A percentile compares a stretch with the other conserved stretches of the same genome.
These are phyloP conservation scores for Dendrobium chrysotoxum DNA, from an alignment of 106 monocot genomes.

Conservation along the genomic window DNA sequence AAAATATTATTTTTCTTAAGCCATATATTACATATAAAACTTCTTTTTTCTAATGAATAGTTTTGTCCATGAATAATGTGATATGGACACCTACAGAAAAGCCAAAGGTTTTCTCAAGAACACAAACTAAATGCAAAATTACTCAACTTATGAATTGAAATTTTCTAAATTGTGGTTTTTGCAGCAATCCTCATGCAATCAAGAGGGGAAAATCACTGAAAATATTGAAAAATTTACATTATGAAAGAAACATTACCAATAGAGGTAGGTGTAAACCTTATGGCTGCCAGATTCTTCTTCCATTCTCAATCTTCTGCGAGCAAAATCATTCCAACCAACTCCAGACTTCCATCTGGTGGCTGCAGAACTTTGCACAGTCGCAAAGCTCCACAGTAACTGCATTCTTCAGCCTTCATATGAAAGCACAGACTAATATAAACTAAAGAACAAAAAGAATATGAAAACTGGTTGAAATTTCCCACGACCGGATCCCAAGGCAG, in stretches of 20 bases:
- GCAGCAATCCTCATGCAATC: not conserved
- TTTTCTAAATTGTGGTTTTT: not conserved
- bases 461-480: not conserved
- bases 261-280: not conserved
- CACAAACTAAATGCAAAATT: not conserved
- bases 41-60: too few species aligned
- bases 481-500: not conserved
- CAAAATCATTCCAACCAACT: not conserved
- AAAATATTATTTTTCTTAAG: too few species aligned
- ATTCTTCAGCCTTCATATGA: not conserved
- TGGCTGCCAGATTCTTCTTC: not conserved
- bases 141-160: not conserved
- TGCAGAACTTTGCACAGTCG: not conserved
- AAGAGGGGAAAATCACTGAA: not conserved
- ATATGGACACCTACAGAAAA: too few species aligned
- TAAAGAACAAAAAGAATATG: not conserved
- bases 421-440: not conserved
- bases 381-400: not conserved
- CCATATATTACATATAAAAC: too few species aligned
- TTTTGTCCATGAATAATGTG: too few species aligned
- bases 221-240: not conserved
- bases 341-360: not conserved
- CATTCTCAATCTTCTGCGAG: not conserved
- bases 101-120: not conserved
- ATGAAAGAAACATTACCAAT: not conserved